Evolutionary conservation across 371 early-diverging fungal genomes (phyloP).

Genomic region (Batkoa obscura): DNA sequence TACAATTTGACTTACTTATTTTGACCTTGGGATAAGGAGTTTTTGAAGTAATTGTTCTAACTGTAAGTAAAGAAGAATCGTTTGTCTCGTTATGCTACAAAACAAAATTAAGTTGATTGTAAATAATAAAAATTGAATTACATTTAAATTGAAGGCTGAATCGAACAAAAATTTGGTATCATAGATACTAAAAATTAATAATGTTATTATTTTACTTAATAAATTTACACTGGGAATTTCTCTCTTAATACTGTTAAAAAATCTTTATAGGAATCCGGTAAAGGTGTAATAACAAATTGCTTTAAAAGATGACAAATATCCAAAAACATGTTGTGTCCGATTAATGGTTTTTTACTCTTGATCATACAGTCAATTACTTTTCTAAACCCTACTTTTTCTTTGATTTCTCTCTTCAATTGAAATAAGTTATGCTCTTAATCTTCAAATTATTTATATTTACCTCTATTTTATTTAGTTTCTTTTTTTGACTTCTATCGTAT

Average conservation of each 20-base stretch:
- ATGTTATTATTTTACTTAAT: neutral
- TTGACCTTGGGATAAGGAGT: neutral
- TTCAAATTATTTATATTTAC: neutral
- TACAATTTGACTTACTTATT: neutral
- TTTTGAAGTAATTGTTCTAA: neutral
- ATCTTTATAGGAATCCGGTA: constrained; percentile 39
- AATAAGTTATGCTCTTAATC: neutral
- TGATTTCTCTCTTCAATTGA: constrained; percentile 21
- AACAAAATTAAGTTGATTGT: neutral
- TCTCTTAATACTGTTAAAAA: constrained; percentile 17
- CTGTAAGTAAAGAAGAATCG: neutral
- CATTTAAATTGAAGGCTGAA: constrained; percentile 16
- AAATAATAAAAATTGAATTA: constrained; percentile 7
- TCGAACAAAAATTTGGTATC: constrained; percentile 65
- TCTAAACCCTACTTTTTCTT: constrained; percentile 49
- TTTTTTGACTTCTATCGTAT: neutral
- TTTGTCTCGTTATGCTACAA: neutral
- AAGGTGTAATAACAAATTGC: constrained; percentile 34
- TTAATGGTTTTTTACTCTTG: constrained; percentile 38
- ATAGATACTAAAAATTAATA: constrained; percentile 18
- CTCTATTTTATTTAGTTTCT: neutral
- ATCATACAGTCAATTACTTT: constrained; percentile 56
- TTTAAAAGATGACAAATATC: constrained; percentile 54
- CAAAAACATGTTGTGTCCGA: constrained; percentile 71
- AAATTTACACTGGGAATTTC: constrained; percentile 34